phyloP scores from a whole-genome alignment of 208 protist species.

The Jaenimonas drosophilae region DNA sequence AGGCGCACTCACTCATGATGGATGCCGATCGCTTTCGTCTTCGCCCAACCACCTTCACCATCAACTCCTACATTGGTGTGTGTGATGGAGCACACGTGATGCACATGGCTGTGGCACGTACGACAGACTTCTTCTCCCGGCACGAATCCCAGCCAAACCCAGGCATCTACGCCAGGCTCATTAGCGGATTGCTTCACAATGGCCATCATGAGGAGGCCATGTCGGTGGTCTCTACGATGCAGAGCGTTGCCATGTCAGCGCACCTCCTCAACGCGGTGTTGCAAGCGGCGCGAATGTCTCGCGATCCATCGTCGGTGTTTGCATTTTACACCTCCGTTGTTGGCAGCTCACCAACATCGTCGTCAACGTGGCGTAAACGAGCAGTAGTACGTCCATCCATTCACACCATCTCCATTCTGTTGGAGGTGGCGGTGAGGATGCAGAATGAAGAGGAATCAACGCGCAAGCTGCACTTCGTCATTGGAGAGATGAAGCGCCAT shows the following conservation, averaged over 20 bases:
- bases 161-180: slow-evolving; percentile 44
- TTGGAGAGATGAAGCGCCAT: slow-evolving; percentile 51
- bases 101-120: slow-evolving; percentile 67
- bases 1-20: slow-evolving; percentile 72
- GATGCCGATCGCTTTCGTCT: slow-evolving; percentile 67
- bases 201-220: slow-evolving; percentile 49
- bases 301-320: slow-evolving; percentile 54
- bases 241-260: slow-evolving; percentile 36
- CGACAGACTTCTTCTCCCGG: slow-evolving; percentile 59
- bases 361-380: neutral
- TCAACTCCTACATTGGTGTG: slow-evolving; percentile 58
- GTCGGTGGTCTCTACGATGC: slow-evolving; percentile 42
- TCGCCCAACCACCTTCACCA: slow-evolving; percentile 58
- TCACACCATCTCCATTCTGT: slow-evolving; percentile 58
- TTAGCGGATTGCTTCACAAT: slow-evolving; percentile 54
- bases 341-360: slow-evolving; percentile 3
- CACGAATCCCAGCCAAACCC: slow-evolving; percentile 51
- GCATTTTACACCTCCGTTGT: slow-evolving; percentile 46
- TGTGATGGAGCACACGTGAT: slow-evolving; percentile 50
- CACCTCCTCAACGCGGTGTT: slow-evolving; percentile 65
- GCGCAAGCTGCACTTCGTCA: slow-evolving; percentile 51
- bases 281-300: slow-evolving; percentile 39
- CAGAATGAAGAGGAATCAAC: slow-evolving; percentile 9
- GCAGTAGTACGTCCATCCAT: slow-evolving; percentile 15
- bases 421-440: slow-evolving; percentile 28